phyloP scores from a whole-genome alignment of 1,284 basidiomycete genomes.

The Trichosporon asahii region DNA sequence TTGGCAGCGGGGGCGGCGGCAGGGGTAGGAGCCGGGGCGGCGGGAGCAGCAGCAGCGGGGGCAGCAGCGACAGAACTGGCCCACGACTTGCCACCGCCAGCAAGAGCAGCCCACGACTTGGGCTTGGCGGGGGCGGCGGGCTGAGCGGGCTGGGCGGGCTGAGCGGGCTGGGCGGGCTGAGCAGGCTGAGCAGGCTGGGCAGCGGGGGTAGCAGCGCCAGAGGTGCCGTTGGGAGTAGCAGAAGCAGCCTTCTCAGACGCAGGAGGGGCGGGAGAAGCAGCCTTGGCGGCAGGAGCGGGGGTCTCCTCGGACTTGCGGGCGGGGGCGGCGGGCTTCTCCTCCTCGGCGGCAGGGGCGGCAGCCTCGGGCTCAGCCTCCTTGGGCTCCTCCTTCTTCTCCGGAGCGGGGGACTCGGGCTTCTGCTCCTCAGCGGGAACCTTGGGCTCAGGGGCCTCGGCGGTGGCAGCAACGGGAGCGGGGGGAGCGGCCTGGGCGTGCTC shows the following conservation, averaged over 20 bases:
- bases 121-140: constrained; percentile 20
- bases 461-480: constrained; percentile 34
- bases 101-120: constrained; percentile 3
- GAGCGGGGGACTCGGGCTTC: constrained; percentile 9
- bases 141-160: constrained; percentile 41
- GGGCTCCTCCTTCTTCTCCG: constrained; percentile 16
- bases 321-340: constrained; percentile 23
- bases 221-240: constrained; percentile 29
- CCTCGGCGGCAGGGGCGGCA: constrained; percentile 21
- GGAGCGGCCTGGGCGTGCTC: constrained; percentile 32
- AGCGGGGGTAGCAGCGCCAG: constrained; percentile 30
- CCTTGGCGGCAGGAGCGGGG: constrained; percentile 47
- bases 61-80: constrained; percentile 14
- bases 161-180: constrained; percentile 52
- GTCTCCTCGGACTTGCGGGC: constrained; percentile 36
- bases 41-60: constrained; percentile 26
- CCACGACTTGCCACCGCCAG: constrained; percentile 5
- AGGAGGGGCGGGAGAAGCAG: constrained; percentile 38
- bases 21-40: constrained; percentile 25
- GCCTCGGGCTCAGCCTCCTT: constrained; percentile 30
- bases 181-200: constrained; percentile 48
- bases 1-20: constrained; percentile 18
- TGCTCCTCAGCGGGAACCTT: constrained; percentile 23
- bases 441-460: constrained; percentile 20
- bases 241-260: constrained; percentile 5